Evolutionary conservation across 31 red algal species (phyloP), one percentile per base, ranked within the genome.

Genomic region (Odonthalia washingtoniensis): DNA sequence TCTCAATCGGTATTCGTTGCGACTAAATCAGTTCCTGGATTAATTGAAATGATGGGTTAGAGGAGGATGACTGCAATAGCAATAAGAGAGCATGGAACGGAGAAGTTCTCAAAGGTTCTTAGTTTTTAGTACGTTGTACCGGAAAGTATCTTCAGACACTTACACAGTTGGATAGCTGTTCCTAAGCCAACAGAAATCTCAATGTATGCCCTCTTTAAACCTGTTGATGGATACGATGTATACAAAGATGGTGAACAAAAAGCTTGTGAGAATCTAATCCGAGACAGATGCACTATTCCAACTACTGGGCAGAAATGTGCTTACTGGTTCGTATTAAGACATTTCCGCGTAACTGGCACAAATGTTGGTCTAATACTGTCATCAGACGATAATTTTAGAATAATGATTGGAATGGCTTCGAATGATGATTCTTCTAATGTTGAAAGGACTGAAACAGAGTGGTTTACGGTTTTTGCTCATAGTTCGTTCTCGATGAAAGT

Each of bases 31-130:
- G 0, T 72, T 2, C 41, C 41, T 31, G 9, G 41, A 68, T 4
- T 26, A 2, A 24, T 35, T 18, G 5, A 26, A 68, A 61, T 28
- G 14, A 18, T 84, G 12, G 26, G 62, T 18, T 65, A 84, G 34
- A 16, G 0, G 35, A 70, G 65, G 35, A 84, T 84, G 0, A 1
- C 63, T 18, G 81, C 81, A 24, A 32, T 72, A 24, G 81, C 81
- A 27, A 24, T 84, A 24, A 5, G 0, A 42, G 64, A 70, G 41
- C 16, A 28, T 70, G 65, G 81, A 33, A 84, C 81, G 44, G 64
- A 16, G 26, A 70, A 84, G 81, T 84, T 84, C 1, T 18, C 64
- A 18, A 84, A 84, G 44, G 63, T 84, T 14, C 64, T 72, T 36
- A 61, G 62, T 16, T 84, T 84, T 34, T 68, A 70, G n/a, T n/a